Conservation (phyloP, 768 basidiomycete genomes). For the Phylloporus sp. region DNA sequence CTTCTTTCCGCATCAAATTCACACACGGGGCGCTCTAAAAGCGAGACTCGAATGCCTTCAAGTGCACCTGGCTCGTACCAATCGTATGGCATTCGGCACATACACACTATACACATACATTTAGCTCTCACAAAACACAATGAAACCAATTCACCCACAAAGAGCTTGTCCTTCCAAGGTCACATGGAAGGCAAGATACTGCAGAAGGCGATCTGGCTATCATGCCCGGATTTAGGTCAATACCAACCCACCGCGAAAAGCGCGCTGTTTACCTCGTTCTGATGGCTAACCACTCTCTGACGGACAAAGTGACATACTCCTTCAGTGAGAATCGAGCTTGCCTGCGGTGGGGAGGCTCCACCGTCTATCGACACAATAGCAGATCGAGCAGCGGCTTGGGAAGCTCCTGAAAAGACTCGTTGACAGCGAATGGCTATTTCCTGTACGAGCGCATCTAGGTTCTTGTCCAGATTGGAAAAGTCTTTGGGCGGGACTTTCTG, state of each 20-base stretch:
- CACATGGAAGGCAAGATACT: slow-evolving; percentile 50
- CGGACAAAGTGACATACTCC: slow-evolving; percentile 38
- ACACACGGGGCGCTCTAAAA: slow-evolving; percentile 31
- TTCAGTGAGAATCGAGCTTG: slow-evolving; percentile 30
- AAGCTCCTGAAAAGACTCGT: slow-evolving; percentile 55
- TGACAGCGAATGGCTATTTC: slow-evolving; percentile 60
- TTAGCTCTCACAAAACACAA: slow-evolving; percentile 25
- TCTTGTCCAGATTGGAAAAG: slow-evolving; percentile 56
- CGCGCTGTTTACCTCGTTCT: slow-evolving; percentile 46
- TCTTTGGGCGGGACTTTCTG: slow-evolving; percentile 48
- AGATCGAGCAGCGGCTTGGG: too few relatives aligned
- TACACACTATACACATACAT: slow-evolving; percentile 44
- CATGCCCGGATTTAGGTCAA: slow-evolving; percentile 26
- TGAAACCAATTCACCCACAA: slow-evolving; percentile 39
- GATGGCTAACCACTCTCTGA: slow-evolving; percentile 46
- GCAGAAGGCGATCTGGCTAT: slow-evolving; percentile 42
- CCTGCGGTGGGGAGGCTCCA: slow-evolving; percentile 27
- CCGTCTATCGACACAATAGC: slow-evolving; percentile 38
- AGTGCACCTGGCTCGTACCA: slow-evolving; percentile 35
- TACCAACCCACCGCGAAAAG: slow-evolving; percentile 18
- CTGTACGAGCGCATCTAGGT: slow-evolving; percentile 61
- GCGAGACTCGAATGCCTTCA: slow-evolving; percentile 39
- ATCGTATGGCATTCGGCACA: slow-evolving; percentile 50
- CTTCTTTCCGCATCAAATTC: slow-evolving; percentile 30
- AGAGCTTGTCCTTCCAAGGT: slow-evolving; percentile 37